Evolutionary conservation across 148 eudicot genomes (phyloP).

Genomic region (Chenopodium quinoa): DNA sequence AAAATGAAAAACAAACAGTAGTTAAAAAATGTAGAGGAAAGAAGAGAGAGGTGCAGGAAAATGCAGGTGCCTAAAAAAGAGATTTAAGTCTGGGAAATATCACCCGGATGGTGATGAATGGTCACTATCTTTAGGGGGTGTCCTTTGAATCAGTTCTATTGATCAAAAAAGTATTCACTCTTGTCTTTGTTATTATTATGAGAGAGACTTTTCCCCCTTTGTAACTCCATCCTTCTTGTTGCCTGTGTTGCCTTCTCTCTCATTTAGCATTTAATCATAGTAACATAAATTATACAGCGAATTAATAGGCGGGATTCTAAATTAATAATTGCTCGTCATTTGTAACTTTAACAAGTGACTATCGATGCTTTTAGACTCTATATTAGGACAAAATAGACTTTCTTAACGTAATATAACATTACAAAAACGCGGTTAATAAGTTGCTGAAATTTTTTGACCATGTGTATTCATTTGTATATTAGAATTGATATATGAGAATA

Average conservation of each 20-base stretch:
- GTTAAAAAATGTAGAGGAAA: background rate
- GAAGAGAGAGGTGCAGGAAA: constrained; percentile 1
- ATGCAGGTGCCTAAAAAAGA: constrained; percentile 26
- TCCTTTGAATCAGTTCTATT: constrained; percentile 44
- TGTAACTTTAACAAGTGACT: too few relatives aligned
- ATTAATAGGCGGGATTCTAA: too few relatives aligned
- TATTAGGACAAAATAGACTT: too few relatives aligned
- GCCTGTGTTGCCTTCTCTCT: constrained; percentile 6
- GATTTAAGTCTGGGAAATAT: constrained; percentile 31
- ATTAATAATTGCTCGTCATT: too few relatives aligned
- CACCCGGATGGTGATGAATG: constrained; percentile 33
- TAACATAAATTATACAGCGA: too few relatives aligned
- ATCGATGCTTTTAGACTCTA: too few relatives aligned
- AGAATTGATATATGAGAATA: too few relatives aligned
- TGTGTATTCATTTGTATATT: too few relatives aligned
- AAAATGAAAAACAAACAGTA: background rate
- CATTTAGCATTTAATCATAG: background rate
- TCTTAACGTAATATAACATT: too few relatives aligned
- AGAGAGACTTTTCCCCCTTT: constrained; percentile 31
- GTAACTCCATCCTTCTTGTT: background rate
- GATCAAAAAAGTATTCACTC: constrained; percentile 30
- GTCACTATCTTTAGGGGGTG: constrained; percentile 31
- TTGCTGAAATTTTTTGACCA: too few relatives aligned
- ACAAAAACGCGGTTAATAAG: too few relatives aligned
- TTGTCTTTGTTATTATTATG: constrained; percentile 27